phyloP scores from a whole-genome alignment of 2,329 filamentous ascomycete species.

The Ophiostoma pallidulum region DNA sequence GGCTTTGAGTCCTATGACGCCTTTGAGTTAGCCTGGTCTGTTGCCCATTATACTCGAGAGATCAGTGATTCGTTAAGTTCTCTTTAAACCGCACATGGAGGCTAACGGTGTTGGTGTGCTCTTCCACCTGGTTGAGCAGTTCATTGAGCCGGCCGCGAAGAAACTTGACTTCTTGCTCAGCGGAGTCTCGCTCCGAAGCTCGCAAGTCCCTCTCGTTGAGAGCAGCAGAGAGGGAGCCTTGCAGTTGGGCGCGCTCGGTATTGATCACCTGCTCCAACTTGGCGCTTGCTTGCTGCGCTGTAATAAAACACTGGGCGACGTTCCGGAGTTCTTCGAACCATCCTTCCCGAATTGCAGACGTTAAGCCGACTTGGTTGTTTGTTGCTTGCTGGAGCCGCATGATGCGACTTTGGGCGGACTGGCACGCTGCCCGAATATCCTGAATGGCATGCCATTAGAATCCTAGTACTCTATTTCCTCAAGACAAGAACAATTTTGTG shows the following conservation, averaged over 20 bases:
- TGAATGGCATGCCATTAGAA: neutral
- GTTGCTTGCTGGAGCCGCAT: constrained; percentile 18
- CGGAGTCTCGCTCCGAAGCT: constrained; percentile 3
- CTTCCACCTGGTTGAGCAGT: neutral
- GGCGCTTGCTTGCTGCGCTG: constrained; percentile 14
- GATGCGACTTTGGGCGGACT: constrained; percentile 15
- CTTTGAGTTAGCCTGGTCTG: too few relatives aligned
- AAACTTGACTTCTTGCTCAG: constrained; percentile 12
- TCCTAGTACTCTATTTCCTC: too few relatives aligned
- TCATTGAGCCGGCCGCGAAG: constrained; percentile 10
- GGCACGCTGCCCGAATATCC: constrained; percentile 16
- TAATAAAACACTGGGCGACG: constrained; percentile 17
- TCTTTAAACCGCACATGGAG: neutral
- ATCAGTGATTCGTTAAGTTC: too few relatives aligned
- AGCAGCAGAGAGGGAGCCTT: constrained; percentile 10
- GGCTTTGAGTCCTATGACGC: neutral
- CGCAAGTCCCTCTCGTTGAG: constrained; percentile 13
- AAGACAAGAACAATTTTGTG: too few relatives aligned
- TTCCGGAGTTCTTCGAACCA: constrained; percentile 15
- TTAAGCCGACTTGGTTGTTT: constrained; percentile 16
- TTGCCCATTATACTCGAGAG: too few relatives aligned
- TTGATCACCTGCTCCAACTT: constrained; percentile 13
- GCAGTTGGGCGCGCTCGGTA: constrained; percentile 14
- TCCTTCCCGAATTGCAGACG: constrained; percentile 3
- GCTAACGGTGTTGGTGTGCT: neutral